Evolutionary conservation across 2,329 filamentous ascomycete species (phyloP), one percentile per base, ranked within the genome.

Genomic region (Aspergillus ochraceus): DNA sequence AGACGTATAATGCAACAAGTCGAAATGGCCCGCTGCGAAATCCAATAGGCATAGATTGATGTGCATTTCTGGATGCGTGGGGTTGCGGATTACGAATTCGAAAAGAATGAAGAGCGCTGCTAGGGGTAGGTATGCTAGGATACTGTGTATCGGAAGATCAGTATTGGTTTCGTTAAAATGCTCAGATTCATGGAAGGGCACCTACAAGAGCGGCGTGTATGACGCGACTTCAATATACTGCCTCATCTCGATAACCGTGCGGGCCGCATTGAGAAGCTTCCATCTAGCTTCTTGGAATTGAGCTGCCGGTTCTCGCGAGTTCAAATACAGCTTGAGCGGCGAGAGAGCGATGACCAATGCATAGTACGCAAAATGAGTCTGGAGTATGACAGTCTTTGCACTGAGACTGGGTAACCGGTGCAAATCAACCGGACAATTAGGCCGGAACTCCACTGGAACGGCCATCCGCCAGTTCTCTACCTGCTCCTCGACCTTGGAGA

Each of bases 81-180:
- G 30, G 12, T 32, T 32, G 30, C 4, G 30, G 4, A 32, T 12
- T 3, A 12, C 12, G 12, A 32, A 12, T 6, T 80, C 76, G 51
- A 79, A 79, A 1, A 80, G 64, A 6, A 79, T 73, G 29, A 79
- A 76, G 1, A 77, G 64, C 0, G 73, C 74, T 0, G 71, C 67
- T 12, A 79, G 59, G 0, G 77, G 77, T 3, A 77, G 70, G 14
- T 71, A 71, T 1, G 69, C 75, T 8, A 74, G 59, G 17, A 77
- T 60, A 57, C 65, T 68, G 22, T 61, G 55, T 64, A 61, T 22
- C 54, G 22, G 6, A 51, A 24, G 6, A 51, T 46, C 5, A 49
- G 39, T 0, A 24, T 24, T 5, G 22, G n/a, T n/a, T n/a, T n/a
- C n/a, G n/a, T n/a, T n/a, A n/a, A n/a, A n/a, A n/a, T n/a, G n/a